phyloP scores from a whole-genome alignment of 129 eudicot genomes.

The Tagetes patula region DNA sequence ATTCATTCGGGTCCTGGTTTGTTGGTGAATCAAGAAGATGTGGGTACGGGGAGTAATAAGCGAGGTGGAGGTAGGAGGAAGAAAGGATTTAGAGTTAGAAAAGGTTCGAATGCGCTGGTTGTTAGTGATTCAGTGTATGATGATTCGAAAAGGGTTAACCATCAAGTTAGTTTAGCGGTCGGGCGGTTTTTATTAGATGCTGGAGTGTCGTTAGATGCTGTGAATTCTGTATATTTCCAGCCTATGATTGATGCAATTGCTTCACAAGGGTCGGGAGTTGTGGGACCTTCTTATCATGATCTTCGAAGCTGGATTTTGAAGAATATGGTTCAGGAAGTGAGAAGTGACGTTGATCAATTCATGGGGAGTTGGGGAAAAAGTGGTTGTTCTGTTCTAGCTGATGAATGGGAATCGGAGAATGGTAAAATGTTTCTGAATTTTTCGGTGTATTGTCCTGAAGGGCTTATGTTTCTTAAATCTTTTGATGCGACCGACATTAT shows the following conservation, averaged over 20 bases:
- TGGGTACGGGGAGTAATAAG: constrained; percentile 22
- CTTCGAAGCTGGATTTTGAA: constrained; percentile 73
- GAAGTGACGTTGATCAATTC: constrained; percentile 55
- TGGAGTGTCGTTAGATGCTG: constrained; percentile 79
- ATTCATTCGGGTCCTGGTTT: constrained; percentile 42
- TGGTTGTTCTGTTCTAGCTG: constrained; percentile 83
- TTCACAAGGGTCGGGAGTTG: constrained; percentile 55
- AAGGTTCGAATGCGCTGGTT: constrained; percentile 29
- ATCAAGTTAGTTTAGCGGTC: constrained; percentile 65
- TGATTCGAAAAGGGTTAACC: constrained; percentile 49
- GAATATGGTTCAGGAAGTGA: constrained; percentile 69
- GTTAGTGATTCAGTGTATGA: constrained; percentile 17
- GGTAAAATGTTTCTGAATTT: constrained; percentile 57
- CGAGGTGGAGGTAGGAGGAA: constrained; percentile 54
- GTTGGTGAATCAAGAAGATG: constrained; percentile 43
- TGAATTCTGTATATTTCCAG: constrained; percentile 74
- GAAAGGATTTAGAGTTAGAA: constrained; percentile 62
- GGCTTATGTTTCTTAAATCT: constrained; percentile 72
- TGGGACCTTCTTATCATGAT: constrained; percentile 71
- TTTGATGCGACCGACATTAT: constrained; percentile 57
- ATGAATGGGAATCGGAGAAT: constrained; percentile 59
- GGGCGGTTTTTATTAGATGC: constrained; percentile 75
- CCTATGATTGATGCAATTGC: constrained; percentile 86
- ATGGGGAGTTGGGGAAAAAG: constrained; percentile 62
- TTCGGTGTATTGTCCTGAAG: constrained; percentile 73